Conservation (phyloP, 2,329 filamentous ascomycete species). For the Rutstroemia sp. region DNA sequence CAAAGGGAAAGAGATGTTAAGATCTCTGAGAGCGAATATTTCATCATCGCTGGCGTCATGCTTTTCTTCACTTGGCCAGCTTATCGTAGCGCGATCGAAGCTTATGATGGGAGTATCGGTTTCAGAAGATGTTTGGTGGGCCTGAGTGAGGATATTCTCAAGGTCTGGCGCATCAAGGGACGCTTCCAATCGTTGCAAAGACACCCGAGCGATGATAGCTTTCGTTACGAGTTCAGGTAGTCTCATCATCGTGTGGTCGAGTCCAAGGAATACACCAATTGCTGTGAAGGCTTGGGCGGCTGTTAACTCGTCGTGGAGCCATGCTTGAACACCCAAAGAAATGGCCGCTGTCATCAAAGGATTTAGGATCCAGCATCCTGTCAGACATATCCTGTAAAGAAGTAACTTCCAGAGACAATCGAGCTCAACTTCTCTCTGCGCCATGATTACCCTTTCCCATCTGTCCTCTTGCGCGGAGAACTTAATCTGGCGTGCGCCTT, state of each 20-base stretch:
- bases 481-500: slow-evolving; percentile 76
- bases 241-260: slow-evolving; percentile 61
- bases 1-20: slow-evolving; percentile 58
- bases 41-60: slow-evolving; percentile 5
- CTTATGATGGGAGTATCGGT: slow-evolving; percentile 36
- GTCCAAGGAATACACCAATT: slow-evolving; percentile 60
- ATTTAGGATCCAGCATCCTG: slow-evolving; percentile 54
- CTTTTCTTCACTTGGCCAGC: slow-evolving; percentile 41
- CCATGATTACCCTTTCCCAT: slow-evolving; percentile 62
- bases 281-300: slow-evolving; percentile 73
- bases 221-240: slow-evolving; percentile 65
- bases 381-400: slow-evolving; percentile 15
- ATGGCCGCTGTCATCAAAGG: slow-evolving; percentile 65
- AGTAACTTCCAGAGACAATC: slow-evolving; percentile 46
- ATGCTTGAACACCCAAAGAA: slow-evolving; percentile 59
- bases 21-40: slow-evolving; percentile 54
- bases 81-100: slow-evolving; percentile 59
- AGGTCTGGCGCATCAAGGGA: slow-evolving; percentile 64
- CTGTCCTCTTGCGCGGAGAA: slow-evolving; percentile 69
- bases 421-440: slow-evolving; percentile 59
- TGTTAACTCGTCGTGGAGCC: slow-evolving; percentile 51
- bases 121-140: slow-evolving; percentile 35
- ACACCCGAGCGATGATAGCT: slow-evolving; percentile 64
- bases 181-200: slow-evolving; percentile 59
- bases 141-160: slow-evolving; percentile 38